Conservation (phyloP, 2,329 filamentous ascomycete genomes). For the Ustilaginoidea virens region DNA sequence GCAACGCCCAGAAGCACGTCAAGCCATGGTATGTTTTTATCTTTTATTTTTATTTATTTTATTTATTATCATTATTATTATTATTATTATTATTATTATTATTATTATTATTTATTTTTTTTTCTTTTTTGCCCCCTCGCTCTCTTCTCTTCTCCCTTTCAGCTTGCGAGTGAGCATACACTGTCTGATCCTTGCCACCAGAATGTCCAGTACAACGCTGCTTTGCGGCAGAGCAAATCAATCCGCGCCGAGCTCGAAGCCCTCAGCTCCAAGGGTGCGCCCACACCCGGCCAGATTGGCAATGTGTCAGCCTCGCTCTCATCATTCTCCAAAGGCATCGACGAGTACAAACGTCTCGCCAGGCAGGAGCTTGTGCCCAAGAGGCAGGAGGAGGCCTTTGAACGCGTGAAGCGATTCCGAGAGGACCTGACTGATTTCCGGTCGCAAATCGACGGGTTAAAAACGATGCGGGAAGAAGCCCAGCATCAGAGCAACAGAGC, state of each 20-base stretch:
- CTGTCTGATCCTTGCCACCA: slow-evolving; percentile 14
- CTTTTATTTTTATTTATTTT: too few species aligned
- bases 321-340: slow-evolving; percentile 73
- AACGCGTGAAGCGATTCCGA: slow-evolving; percentile 75
- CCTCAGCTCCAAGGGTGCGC: slow-evolving; percentile 47
- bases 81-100: too few species aligned
- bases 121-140: too few species aligned
- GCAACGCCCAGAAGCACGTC: too few species aligned
- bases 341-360: slow-evolving; percentile 77
- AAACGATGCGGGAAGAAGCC: slow-evolving; percentile 61
- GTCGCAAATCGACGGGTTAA: slow-evolving; percentile 60
- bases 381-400: slow-evolving; percentile 82
- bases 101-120: too few species aligned
- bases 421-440: slow-evolving; percentile 69
- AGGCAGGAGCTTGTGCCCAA: slow-evolving; percentile 79
- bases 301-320: slow-evolving; percentile 67
- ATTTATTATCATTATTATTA: too few species aligned
- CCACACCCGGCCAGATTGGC: slow-evolving; percentile 41
- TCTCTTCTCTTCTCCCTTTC: too few species aligned
- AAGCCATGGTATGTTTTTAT: too few species aligned
- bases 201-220: slow-evolving; percentile 78
- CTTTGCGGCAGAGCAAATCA: slow-evolving; percentile 68
- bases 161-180: neutral
- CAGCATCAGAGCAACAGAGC: slow-evolving; percentile 50
- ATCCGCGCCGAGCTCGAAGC: slow-evolving; percentile 62